Evolutionary conservation across 2,329 filamentous ascomycete genomes (phyloP).

Genomic region (Podosphaera xanthii): DNA sequence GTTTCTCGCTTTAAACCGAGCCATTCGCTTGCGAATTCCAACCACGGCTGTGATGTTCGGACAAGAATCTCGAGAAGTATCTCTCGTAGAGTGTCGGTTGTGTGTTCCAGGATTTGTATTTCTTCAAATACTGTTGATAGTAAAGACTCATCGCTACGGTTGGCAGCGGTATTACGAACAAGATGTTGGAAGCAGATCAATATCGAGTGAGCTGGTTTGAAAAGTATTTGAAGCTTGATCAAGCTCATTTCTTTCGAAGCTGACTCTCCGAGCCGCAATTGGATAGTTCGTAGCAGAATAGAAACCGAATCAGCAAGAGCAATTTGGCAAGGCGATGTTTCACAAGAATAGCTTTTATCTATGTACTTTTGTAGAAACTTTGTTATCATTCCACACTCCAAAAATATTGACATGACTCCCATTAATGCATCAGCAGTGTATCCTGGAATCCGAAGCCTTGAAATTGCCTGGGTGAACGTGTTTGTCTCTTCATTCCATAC

Average conservation of each 20-base stretch:
- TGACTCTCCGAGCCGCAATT: slow-evolving; percentile 12
- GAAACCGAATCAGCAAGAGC: slow-evolving; percentile 18
- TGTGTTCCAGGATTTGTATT: slow-evolving; percentile 39
- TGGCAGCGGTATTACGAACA: slow-evolving; percentile 11
- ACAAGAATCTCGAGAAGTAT: slow-evolving; percentile 45
- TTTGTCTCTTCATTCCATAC: slow-evolving; percentile 28
- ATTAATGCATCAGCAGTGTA: slow-evolving; percentile 28
- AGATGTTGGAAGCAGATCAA: slow-evolving; percentile 15
- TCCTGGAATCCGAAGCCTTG: slow-evolving; percentile 26
- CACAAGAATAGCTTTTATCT: slow-evolving; percentile 11
- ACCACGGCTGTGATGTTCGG: slow-evolving; percentile 40
- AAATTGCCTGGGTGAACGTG: slow-evolving; percentile 27
- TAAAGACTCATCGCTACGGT: slow-evolving; percentile 32
- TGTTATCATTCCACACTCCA: slow-evolving; percentile 17
- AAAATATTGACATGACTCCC: slow-evolving; percentile 18
- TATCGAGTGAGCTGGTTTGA: slow-evolving; percentile 13
- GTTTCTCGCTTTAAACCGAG: slow-evolving; percentile 42
- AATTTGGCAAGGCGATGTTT: slow-evolving; percentile 12
- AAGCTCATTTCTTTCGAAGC: slow-evolving; percentile 12
- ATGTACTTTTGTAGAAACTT: slow-evolving; percentile 13
- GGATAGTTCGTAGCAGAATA: slow-evolving; percentile 16
- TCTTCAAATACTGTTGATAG: slow-evolving; percentile 38
- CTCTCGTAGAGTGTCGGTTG: slow-evolving; percentile 34
- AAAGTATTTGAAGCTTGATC: slow-evolving; percentile 15
- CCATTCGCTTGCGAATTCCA: slow-evolving; percentile 49